Evolutionary conservation across 352 stramenopile genomes (phyloP).

Genomic region (Globisporangium ultimum): DNA sequence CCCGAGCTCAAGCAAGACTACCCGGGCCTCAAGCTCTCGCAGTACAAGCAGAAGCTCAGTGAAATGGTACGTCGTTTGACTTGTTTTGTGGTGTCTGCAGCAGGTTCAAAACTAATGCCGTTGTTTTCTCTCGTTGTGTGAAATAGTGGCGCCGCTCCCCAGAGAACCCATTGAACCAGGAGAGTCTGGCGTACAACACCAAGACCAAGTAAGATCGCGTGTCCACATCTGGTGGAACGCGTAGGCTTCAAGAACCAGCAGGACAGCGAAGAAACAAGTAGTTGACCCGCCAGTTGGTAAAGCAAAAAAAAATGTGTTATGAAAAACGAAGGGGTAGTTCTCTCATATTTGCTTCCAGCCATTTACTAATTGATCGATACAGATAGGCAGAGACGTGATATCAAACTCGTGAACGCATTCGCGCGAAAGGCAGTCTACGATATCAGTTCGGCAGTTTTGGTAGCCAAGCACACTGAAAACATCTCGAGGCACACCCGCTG

Average conservation of each 20-base stretch:
- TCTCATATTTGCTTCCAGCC: too few relatives aligned
- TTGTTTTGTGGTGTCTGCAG: background rate
- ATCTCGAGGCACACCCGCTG: too few relatives aligned
- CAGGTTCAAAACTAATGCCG: background rate
- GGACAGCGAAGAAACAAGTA: too few relatives aligned
- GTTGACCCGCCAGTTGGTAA: too few relatives aligned
- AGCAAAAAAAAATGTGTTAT: conserved; percentile 7
- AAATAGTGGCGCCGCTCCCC: conserved; percentile 69
- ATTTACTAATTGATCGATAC: too few relatives aligned
- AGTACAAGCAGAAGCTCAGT: conserved; percentile 81
- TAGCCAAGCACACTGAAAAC: too few relatives aligned
- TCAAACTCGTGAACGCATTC: too few relatives aligned
- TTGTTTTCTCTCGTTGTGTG: conserved; percentile 13
- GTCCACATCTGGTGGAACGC: background rate
- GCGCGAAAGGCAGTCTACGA: too few relatives aligned
- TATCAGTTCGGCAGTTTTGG: too few relatives aligned
- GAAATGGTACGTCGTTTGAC: conserved; percentile 48
- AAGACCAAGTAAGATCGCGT: conserved; percentile 65
- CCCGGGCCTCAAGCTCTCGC: conserved; percentile 71
- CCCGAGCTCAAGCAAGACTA: conserved; percentile 67
- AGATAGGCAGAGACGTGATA: too few relatives aligned
- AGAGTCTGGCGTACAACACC: conserved; percentile 67
- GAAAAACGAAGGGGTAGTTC: too few relatives aligned
- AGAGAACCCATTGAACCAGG: conserved; percentile 77
- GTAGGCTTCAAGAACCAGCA: too few relatives aligned